Evolutionary conservation across 2,329 filamentous ascomycete genomes (phyloP), one percentile per base, ranked within the genome.

Genomic region (Cladophialophora yegresii): DNA sequence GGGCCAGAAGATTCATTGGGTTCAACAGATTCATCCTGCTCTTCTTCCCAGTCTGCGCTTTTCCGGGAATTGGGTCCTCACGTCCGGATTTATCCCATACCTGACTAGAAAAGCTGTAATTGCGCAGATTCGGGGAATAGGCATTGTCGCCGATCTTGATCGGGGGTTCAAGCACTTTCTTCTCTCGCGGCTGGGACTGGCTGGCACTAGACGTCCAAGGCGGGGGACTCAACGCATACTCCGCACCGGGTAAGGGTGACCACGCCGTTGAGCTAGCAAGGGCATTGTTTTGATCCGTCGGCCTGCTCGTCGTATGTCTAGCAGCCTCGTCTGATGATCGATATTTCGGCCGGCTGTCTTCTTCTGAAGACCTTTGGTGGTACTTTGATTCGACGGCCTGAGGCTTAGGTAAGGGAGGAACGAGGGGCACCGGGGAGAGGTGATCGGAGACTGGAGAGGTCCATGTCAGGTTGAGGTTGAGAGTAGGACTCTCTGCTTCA

Each of bases 1-100:
- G 79, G 68, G 84, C 82, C 54, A 87, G 75, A 13, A 88, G 76
- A 5, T 83, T 81, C 81, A 87, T 85, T 9, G 85, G 85, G 69
- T 87, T 88, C 47, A 86, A 75, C 26, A 87, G 75, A 69, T 83
- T 84, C 50, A 84, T 74, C 72, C 81, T 81, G 62, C 70, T 71
- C 49, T 82, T 81, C 71, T 83, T 85, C 32, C 77, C 77, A 4
- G 69, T 67, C 69, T 77, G 73, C 72, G 58, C 73, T 75, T 68
- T 76, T 72, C 36, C 23, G 5, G 53, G 30, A n/a, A 40, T 20
- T 6, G 62, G 54, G 30, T 71, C 69, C 16, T 71, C 69, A 40
- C 53, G 45, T 12, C 30, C 22, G 23, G 57, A 56, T 16, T 59
- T 61, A 49, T 67, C 65, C 1, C 32, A 32, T 3, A 33, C 13